Conservation (phyloP, 805 yeast genomes). For the Danielia reshetovae region DNA sequence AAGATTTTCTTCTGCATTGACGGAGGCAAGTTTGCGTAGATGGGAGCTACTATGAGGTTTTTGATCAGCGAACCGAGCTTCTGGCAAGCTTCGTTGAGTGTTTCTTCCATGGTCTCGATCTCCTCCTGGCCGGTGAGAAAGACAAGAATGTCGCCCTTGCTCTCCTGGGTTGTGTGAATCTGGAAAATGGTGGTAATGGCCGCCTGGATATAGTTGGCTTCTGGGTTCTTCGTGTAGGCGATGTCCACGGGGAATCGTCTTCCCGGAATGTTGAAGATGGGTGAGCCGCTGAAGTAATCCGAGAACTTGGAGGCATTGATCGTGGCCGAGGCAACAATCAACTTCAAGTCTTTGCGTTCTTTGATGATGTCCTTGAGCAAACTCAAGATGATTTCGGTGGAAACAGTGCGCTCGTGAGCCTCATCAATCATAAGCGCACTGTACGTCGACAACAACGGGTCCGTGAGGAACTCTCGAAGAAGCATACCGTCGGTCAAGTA, state of each 20-base stretch:
- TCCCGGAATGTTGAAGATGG: conserved; percentile 87
- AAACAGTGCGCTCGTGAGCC: conserved; percentile 92
- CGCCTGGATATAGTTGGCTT: conserved; percentile 85
- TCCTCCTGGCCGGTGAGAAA: conserved; percentile 97
- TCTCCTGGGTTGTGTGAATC: conserved; percentile 65
- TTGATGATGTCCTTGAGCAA: conserved; percentile 66
- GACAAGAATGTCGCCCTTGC: conserved; percentile 81
- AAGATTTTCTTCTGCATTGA: conserved; percentile 80
- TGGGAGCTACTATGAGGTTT: conserved; percentile 73
- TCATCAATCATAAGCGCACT: conserved; percentile 92
- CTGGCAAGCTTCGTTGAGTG: conserved; percentile 57
- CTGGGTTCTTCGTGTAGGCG: conserved; percentile 80
- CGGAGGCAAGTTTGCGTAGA: conserved; percentile 86
- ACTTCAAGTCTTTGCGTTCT: conserved; percentile 63
- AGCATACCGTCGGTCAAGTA: conserved; percentile 97
- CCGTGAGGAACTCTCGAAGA: conserved; percentile 75
- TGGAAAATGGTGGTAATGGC: conserved; percentile 85
- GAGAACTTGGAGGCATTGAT: conserved; percentile 88
- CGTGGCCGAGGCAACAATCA: conserved; percentile 91
- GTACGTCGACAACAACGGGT: conserved; percentile 64
- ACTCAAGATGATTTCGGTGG: conserved; percentile 83
- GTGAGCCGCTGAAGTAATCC: conserved; percentile 74
- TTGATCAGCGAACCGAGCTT: conserved; percentile 59
- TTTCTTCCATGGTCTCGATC: conserved; percentile 77
- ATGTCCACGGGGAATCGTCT: conserved; percentile 89